phyloP scores from a whole-genome alignment of 1,284 basidiomycete genomes.

The Puccinia novopanici region DNA sequence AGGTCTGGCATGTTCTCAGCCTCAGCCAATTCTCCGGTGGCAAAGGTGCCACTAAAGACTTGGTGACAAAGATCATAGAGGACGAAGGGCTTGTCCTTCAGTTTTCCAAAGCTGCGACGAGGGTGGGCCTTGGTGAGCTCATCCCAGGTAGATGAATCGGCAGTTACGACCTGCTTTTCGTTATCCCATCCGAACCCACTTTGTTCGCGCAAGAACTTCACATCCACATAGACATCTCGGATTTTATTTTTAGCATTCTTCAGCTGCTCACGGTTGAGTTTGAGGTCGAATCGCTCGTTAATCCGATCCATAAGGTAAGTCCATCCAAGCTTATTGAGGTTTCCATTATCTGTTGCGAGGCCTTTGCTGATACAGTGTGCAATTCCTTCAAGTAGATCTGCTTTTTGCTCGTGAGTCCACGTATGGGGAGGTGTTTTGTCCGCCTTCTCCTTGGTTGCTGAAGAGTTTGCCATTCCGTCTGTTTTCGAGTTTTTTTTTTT shows the following conservation, averaged over 20 bases:
- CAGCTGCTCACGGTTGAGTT: neutral
- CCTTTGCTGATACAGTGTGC: neutral
- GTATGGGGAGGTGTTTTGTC: neutral
- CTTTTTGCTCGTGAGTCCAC: constrained; percentile 10
- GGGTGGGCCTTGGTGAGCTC: neutral
- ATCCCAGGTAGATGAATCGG: too few species aligned
- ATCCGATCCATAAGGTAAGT: neutral
- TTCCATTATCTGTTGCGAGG: neutral
- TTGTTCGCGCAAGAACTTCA: neutral
- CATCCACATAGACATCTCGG: neutral
- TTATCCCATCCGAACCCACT: constrained; percentile 24
- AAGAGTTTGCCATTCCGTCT: neutral
- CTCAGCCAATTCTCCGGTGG: neutral
- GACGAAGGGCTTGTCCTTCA: neutral
- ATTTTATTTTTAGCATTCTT: neutral
- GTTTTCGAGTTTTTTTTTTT: neutral
- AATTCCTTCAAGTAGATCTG: neutral
- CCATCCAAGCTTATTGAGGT: constrained; percentile 4
- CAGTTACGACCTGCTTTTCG: too few species aligned
- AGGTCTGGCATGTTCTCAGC: neutral
- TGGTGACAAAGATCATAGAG: neutral
- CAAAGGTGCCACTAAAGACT: constrained; percentile 14
- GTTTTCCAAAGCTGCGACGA: too few species aligned
- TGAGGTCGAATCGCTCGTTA: neutral
- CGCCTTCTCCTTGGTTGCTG: neutral